Evolutionary conservation across 2,329 filamentous ascomycete genomes (phyloP).

Genomic region (Arthroderma sp.): DNA sequence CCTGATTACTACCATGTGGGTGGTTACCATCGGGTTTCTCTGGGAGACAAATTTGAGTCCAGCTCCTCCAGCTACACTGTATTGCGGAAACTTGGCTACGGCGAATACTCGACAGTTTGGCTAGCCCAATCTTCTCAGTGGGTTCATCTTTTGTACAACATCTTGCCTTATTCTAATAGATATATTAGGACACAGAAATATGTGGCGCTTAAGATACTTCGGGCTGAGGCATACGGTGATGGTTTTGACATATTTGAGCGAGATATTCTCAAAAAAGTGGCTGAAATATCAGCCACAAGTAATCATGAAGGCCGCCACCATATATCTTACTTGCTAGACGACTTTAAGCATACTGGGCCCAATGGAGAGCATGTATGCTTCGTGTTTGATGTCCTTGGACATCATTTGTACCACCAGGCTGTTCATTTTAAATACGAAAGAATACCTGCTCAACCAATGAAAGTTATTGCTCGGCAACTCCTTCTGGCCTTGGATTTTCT

Average conservation of each 20-base stretch:
- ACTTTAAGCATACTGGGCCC: slow-evolving; percentile 17
- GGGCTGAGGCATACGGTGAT: slow-evolving; percentile 17
- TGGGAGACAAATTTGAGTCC: slow-evolving; percentile 13
- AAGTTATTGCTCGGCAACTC: slow-evolving; percentile 15
- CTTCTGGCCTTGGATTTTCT: slow-evolving; percentile 18
- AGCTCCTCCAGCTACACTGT: slow-evolving; percentile 9
- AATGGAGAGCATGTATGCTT: slow-evolving; percentile 19
- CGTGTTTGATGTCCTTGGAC: slow-evolving; percentile 16
- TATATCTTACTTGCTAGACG: slow-evolving; percentile 13
- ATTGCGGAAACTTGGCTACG: slow-evolving; percentile 9
- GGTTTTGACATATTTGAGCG: slow-evolving; percentile 15
- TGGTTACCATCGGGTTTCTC: slow-evolving; percentile 22
- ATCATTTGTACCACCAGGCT: slow-evolving; percentile 15
- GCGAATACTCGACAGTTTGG: slow-evolving; percentile 9
- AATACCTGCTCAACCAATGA: slow-evolving; percentile 14
- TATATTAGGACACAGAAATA: slow-evolving; percentile 12
- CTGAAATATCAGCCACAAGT: slow-evolving; percentile 8
- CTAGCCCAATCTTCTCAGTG: slow-evolving; percentile 50
- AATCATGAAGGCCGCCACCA: slow-evolving; percentile 13
- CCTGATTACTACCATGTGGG: slow-evolving; percentile 20
- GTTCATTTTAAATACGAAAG: slow-evolving; percentile 13
- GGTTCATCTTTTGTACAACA: slow-evolving; percentile 3
- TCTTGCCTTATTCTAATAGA: slow-evolving; percentile 6
- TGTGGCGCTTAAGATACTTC: slow-evolving; percentile 15
- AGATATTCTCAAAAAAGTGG: slow-evolving; percentile 14